These are phyloP conservation scores for Fusarium sp. DNA, from an alignment of 2,329 filamentous ascomycete species.

Conservation along the genomic window DNA sequence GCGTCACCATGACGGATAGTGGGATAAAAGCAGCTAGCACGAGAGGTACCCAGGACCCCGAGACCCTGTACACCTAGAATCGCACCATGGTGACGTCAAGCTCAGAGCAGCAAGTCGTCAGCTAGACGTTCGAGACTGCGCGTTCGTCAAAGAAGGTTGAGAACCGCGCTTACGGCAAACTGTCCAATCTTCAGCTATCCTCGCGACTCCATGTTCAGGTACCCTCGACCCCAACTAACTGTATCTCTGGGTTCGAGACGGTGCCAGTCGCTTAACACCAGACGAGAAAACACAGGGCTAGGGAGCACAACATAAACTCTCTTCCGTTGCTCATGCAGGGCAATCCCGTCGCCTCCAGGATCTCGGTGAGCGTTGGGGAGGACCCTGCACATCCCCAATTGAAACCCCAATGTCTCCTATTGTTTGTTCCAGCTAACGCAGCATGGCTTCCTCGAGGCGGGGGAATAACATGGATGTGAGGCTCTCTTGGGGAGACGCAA, in stretches of 20 bases:
- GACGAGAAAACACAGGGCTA: slow-evolving; percentile 2
- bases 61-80: slow-evolving; percentile 34
- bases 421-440: slow-evolving; percentile 13
- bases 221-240: slow-evolving; percentile 7
- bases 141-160: slow-evolving; percentile 5
- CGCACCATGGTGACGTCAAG: slow-evolving; percentile 47
- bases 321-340: slow-evolving; percentile 34
- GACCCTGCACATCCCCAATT: slow-evolving; percentile 34
- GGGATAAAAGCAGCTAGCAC: slow-evolving; percentile 23
- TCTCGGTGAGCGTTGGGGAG: slow-evolving; percentile 5
- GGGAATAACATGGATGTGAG: slow-evolving; percentile 3
- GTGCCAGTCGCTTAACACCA: slow-evolving; percentile 8
- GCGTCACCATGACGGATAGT: slow-evolving; percentile 44
- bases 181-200: slow-evolving; percentile 3
- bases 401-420: slow-evolving; percentile 13
- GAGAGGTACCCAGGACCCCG: slow-evolving; percentile 30
- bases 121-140: slow-evolving; percentile 20
- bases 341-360: slow-evolving; percentile 21
- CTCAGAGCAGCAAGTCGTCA: slow-evolving; percentile 23
- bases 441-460: background rate
- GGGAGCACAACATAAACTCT: slow-evolving; percentile 24
- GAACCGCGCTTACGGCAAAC: slow-evolving; percentile 4
- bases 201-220: slow-evolving; percentile 17
- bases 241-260: background rate
- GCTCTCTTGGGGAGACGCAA: background rate